Percentiles rank a stretch among this genome's conserved stretches.
Evolutionary conservation across 768 basidiomycete species (phyloP).

Genomic region (Scleroderma citrinum): DNA sequence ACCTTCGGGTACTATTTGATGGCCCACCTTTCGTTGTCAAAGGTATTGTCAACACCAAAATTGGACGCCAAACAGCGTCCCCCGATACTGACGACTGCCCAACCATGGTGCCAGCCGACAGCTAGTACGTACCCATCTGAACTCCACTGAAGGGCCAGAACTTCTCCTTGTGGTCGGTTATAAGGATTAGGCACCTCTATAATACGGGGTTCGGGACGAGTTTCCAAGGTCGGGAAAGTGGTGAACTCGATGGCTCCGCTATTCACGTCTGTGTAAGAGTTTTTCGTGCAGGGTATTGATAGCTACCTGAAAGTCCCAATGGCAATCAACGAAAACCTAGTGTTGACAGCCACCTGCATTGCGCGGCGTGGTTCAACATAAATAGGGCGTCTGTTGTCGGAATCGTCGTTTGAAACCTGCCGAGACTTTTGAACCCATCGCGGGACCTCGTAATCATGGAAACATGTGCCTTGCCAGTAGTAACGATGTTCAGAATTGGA

Average conservation of each 20-base stretch:
- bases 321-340: conserved; percentile 76
- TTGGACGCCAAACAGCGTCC: conserved; percentile 82
- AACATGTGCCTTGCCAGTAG: conserved; percentile 72
- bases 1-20: not conserved
- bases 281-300: not conserved
- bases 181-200: conserved; percentile 60
- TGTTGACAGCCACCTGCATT: conserved; percentile 62
- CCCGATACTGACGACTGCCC: conserved; percentile 87
- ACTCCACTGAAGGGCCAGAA: conserved; percentile 80
- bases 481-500: conserved; percentile 9
- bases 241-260: conserved; percentile 67
- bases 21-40: conserved; percentile 46
- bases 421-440: conserved; percentile 78
- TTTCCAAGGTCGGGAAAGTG: conserved; percentile 60
- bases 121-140: conserved; percentile 94
- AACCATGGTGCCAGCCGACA: conserved; percentile 85
- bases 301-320: conserved; percentile 67
- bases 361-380: conserved; percentile 68
- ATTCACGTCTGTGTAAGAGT: not conserved
- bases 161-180: conserved; percentile 52
- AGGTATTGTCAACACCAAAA: conserved; percentile 59
- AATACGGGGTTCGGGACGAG: conserved; percentile 54
- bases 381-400: conserved; percentile 23
- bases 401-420: conserved; percentile 43
- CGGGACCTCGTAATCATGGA: conserved; percentile 69